Conservation (phyloP, 179 eudicot genomes). For the Beta lomatogona region DNA sequence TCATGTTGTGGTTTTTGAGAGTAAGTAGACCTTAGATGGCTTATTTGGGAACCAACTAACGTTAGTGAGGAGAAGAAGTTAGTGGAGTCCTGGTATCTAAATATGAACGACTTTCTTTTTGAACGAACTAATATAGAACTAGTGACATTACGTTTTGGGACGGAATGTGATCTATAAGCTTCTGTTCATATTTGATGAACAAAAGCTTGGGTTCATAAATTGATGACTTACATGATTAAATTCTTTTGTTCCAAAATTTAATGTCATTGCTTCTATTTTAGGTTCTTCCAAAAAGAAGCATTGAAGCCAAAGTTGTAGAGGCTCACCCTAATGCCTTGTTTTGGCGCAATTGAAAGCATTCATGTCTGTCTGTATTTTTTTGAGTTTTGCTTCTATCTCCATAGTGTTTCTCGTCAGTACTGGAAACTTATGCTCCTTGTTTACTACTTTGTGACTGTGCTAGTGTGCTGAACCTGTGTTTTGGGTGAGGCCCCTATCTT, state of each 20-base stretch:
- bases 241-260: neutral
- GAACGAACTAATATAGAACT: neutral
- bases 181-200: neutral
- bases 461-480: neutral
- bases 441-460: neutral
- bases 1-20: neutral
- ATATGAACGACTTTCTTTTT: neutral
- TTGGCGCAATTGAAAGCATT: neutral
- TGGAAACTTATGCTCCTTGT: neutral
- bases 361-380: neutral
- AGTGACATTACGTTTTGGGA: slow-evolving; percentile 7
- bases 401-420: neutral
- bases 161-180: neutral
- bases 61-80: neutral
- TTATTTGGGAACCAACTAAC: neutral
- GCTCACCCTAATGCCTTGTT: neutral
- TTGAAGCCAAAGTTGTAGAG: neutral
- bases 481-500: neutral
- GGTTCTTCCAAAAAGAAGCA: neutral
- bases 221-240: neutral
- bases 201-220: neutral
- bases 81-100: neutral
- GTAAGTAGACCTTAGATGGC: neutral
- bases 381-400: neutral
- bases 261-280: neutral